phyloP scores from a whole-genome alignment of 306 rosid genomes.

The Neltuma alba region DNA sequence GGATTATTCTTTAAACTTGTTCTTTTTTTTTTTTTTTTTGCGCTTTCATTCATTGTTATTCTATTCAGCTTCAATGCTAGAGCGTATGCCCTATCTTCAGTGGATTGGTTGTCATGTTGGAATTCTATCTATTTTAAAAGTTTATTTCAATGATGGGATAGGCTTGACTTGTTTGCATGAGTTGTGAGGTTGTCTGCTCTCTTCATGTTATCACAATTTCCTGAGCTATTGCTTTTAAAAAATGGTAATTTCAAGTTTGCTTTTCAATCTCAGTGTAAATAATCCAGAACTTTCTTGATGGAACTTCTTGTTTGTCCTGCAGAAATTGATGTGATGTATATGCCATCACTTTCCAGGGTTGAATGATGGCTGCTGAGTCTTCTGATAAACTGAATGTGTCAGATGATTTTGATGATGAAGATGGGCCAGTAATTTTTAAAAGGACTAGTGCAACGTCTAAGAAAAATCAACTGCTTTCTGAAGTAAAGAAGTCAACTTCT shows the following conservation, averaged over 20 bases:
- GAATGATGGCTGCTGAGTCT: constrained; percentile 55
- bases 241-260: constrained; percentile 3
- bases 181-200: constrained; percentile 11
- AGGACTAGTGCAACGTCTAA: constrained; percentile 30
- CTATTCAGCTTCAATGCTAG: neutral
- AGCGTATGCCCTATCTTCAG: constrained; percentile 13
- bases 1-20: neutral
- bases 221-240: neutral
- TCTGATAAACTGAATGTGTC: constrained; percentile 38
- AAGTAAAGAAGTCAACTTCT: constrained; percentile 41
- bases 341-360: constrained; percentile 29
- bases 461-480: constrained; percentile 39
- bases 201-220: constrained; percentile 14
- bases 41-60: neutral
- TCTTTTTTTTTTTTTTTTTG: too few relatives aligned
- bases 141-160: neutral
- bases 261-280: neutral
- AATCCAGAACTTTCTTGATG: constrained; percentile 3
- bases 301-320: constrained; percentile 9
- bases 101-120: too few relatives aligned
- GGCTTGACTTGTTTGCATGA: constrained; percentile 4
- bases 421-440: constrained; percentile 32
- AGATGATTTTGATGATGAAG: constrained; percentile 13
- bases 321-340: constrained; percentile 40
- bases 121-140: neutral